Conservation (phyloP, 2,329 filamentous ascomycete species). For the Aulographum hederae region DNA sequence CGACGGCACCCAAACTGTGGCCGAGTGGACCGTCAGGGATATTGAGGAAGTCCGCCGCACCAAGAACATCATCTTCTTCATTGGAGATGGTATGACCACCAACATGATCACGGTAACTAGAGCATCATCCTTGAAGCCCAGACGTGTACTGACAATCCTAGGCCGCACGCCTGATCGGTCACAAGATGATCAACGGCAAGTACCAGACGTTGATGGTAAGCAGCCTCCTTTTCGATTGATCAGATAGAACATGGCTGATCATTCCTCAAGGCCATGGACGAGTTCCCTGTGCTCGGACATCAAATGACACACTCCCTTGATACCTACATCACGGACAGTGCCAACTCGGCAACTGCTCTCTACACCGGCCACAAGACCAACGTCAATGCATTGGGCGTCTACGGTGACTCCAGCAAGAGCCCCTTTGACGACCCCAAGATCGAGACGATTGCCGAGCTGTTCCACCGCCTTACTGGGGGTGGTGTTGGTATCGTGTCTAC, state of each 20-base stretch:
- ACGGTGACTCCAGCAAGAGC: constrained; percentile 57
- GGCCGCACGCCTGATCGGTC: constrained; percentile 61
- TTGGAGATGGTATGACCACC: constrained; percentile 52
- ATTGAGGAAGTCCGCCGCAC: constrained; percentile 51
- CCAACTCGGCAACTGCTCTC: constrained; percentile 66
- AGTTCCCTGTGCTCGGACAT: constrained; percentile 72
- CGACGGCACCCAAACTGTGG: constrained; percentile 49
- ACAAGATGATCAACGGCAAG: constrained; percentile 70
- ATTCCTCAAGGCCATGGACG: constrained; percentile 47
- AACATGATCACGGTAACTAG: constrained; percentile 46
- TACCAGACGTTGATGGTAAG: constrained; percentile 49
- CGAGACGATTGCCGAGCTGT: constrained; percentile 64
- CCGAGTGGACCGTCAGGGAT: constrained; percentile 61
- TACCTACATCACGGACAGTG: constrained; percentile 70
- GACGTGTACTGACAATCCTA: constrained; percentile 1
- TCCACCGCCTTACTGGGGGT: constrained; percentile 48
- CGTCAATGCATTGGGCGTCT: constrained; percentile 68
- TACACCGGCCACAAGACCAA: constrained; percentile 73
- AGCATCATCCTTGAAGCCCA: not conserved
- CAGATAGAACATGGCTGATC: no score
- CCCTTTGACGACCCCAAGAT: constrained; percentile 72
- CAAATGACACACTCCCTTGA: constrained; percentile 81
- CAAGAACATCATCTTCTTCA: constrained; percentile 75
- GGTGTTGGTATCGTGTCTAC: constrained; percentile 51
- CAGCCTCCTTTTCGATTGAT: no score